Evolutionary conservation across 2,329 filamentous ascomycete species (phyloP).

Genomic region (Colletotrichum sp.): DNA sequence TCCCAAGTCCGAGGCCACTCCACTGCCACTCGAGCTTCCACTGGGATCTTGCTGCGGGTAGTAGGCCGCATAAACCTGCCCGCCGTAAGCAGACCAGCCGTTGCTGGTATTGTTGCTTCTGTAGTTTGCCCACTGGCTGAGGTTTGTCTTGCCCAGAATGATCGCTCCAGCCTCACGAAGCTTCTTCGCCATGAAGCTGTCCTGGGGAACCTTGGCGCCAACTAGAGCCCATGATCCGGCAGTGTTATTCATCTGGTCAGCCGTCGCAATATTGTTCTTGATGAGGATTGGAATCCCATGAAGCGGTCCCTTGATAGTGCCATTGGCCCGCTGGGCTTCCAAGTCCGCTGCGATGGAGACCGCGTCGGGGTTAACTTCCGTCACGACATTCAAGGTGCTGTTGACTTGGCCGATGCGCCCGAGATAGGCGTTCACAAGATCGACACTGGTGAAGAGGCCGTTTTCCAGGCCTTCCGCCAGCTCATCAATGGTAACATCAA

Average conservation of each 20-base stretch:
- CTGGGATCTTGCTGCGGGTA: conserved; percentile 64
- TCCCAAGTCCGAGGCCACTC: conserved; percentile 62
- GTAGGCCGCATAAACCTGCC: conserved; percentile 67
- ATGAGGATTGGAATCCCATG: conserved; percentile 70
- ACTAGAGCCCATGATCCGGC: conserved; percentile 64
- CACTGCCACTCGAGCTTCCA: conserved; percentile 67
- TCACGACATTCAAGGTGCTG: conserved; percentile 31
- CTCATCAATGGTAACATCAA: conserved; percentile 37
- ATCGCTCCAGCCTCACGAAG: conserved; percentile 64
- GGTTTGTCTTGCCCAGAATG: conserved; percentile 68
- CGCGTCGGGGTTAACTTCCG: conserved; percentile 41
- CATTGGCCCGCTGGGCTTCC: conserved; percentile 33
- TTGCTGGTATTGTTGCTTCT: conserved; percentile 61
- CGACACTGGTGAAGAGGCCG: conserved; percentile 38
- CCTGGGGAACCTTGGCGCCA: conserved; percentile 58
- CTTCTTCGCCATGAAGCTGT: conserved; percentile 63
- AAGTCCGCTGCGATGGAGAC: conserved; percentile 33
- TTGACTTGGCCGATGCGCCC: conserved; percentile 31
- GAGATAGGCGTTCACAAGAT: conserved; percentile 36
- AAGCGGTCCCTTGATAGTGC: conserved; percentile 45
- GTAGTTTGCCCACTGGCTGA: conserved; percentile 69
- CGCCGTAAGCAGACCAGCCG: conserved; percentile 69
- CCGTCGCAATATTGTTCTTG: conserved; percentile 70
- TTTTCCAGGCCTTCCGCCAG: conserved; percentile 33
- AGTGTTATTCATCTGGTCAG: conserved; percentile 64